Evolutionary conservation across 1,284 basidiomycete genomes (phyloP).

Genomic region (Heterobasidion irregulare): DNA sequence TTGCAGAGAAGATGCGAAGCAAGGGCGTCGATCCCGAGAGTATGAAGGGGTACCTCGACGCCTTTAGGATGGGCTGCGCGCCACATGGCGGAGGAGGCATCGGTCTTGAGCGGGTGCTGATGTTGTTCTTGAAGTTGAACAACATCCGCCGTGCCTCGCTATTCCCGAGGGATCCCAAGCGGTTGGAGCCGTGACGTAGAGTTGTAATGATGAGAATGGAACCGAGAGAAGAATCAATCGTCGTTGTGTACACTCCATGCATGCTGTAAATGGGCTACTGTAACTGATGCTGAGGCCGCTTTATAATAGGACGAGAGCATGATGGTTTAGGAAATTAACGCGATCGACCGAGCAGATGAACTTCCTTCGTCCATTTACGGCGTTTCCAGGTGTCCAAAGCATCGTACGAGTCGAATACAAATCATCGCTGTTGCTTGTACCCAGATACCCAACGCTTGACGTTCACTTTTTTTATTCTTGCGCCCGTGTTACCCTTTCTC

Average conservation of each 20-base stretch:
- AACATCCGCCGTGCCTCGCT: constrained; percentile 92
- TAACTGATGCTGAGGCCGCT: background rate
- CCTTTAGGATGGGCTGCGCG: constrained; percentile 89
- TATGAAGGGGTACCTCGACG: constrained; percentile 90
- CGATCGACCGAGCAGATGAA: background rate
- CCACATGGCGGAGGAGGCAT: constrained; percentile 85
- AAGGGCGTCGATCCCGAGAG: constrained; percentile 79
- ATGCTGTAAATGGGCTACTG: background rate
- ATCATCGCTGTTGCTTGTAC: background rate
- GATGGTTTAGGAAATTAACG: too few species aligned
- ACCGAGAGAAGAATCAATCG: background rate
- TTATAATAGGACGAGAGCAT: too few species aligned
- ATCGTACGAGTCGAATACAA: background rate
- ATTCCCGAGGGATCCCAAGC: constrained; percentile 93
- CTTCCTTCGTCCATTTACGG: background rate
- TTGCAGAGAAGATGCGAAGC: constrained; percentile 78
- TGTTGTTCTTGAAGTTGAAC: constrained; percentile 91
- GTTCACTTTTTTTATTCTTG: background rate
- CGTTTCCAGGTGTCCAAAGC: background rate
- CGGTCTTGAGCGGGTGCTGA: constrained; percentile 90
- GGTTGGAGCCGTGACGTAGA: constrained; percentile 60
- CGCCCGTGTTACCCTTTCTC: background rate
- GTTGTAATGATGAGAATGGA: background rate
- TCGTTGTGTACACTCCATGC: background rate
- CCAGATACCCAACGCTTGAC: background rate